Conservation (phyloP, 2,329 filamentous ascomycete species). For the Exutisphaerella laricina region DNA sequence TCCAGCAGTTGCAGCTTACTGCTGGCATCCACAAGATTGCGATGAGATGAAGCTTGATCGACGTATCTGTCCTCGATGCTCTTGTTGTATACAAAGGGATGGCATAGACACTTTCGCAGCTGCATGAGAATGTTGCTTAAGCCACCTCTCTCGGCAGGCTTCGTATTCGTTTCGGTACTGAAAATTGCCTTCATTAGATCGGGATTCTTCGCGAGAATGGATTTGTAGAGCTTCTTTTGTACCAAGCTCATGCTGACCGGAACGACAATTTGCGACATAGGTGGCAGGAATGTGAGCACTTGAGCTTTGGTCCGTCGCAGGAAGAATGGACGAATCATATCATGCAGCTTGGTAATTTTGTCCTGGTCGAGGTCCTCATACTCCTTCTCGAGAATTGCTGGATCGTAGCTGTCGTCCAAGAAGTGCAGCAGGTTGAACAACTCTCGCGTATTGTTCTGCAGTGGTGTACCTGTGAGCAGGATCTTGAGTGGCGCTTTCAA, state of each 20-base stretch:
- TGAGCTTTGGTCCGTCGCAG: conserved; percentile 79
- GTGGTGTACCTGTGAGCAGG: conserved; percentile 78
- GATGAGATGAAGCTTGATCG: conserved; percentile 58
- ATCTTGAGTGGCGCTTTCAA: conserved; percentile 78
- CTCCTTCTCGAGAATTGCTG: conserved; percentile 65
- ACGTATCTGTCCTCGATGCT: conserved; percentile 79
- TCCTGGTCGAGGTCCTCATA: conserved; percentile 76
- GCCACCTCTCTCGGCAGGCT: conserved; percentile 66
- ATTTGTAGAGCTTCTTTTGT: conserved; percentile 91
- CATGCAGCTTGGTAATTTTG: conserved; percentile 74
- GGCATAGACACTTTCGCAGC: conserved; percentile 86
- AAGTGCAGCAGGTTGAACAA: conserved; percentile 97
- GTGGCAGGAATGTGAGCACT: conserved; percentile 84
- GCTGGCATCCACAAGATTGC: conserved; percentile 85
- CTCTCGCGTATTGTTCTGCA: conserved; percentile 94
- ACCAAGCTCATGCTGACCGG: conserved; percentile 92
- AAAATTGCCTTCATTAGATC: conserved; percentile 85
- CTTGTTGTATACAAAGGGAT: conserved; percentile 89
- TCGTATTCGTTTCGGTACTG: conserved; percentile 54
- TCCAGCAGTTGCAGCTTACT: conserved; percentile 81
- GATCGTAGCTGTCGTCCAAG: conserved; percentile 66
- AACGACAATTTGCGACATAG: conserved; percentile 90
- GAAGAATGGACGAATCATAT: conserved; percentile 69
- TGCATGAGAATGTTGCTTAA: conserved; percentile 95
- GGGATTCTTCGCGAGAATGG: conserved; percentile 85